Evolutionary conservation across 2,329 filamentous ascomycete species (phyloP).

Genomic region (Amphichorda felina): DNA sequence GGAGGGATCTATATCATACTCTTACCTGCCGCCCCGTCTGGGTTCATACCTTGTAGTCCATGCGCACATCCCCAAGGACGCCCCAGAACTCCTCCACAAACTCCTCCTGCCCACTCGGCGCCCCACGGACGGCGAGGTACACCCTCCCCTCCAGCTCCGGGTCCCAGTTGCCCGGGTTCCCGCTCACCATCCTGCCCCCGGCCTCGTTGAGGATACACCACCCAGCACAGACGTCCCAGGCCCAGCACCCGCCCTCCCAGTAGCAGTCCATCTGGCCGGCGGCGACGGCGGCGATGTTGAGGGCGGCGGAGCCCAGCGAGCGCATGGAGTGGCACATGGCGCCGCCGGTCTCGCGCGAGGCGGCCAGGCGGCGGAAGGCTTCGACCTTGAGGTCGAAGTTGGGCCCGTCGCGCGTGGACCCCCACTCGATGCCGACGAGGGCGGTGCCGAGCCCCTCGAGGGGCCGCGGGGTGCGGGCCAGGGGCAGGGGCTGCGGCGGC

Average conservation of each 20-base stretch:
- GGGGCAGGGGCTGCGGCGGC: slow-evolving; percentile 24
- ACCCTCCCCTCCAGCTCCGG: slow-evolving; percentile 44
- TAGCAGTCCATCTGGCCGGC: slow-evolving; percentile 61
- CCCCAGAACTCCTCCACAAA: slow-evolving; percentile 54
- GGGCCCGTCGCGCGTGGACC: slow-evolving; percentile 51
- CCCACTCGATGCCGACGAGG: slow-evolving; percentile 65
- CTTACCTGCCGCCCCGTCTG: no score
- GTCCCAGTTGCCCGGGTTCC: slow-evolving; percentile 64
- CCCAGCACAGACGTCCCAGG: slow-evolving; percentile 75
- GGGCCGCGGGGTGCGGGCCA: slow-evolving; percentile 38
- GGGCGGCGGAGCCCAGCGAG: slow-evolving; percentile 59
- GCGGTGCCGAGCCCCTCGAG: slow-evolving; percentile 48
- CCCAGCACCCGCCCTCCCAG: slow-evolving; percentile 78
- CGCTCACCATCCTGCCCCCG: slow-evolving; percentile 59
- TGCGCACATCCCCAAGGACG: slow-evolving; percentile 39
- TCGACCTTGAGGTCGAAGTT: slow-evolving; percentile 61
- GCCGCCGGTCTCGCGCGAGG: slow-evolving; percentile 48
- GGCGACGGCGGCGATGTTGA: slow-evolving; percentile 65
- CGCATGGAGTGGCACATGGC: slow-evolving; percentile 67
- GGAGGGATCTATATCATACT: no score
- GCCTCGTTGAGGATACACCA: slow-evolving; percentile 69
- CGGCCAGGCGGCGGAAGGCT: slow-evolving; percentile 51
- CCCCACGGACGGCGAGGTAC: slow-evolving; percentile 52
- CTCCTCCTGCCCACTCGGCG: slow-evolving; percentile 46
- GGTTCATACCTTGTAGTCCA: slow-evolving; percentile 33